Evolutionary conservation across 345 rosid species (phyloP).

Genomic region (Salix dunnii): DNA sequence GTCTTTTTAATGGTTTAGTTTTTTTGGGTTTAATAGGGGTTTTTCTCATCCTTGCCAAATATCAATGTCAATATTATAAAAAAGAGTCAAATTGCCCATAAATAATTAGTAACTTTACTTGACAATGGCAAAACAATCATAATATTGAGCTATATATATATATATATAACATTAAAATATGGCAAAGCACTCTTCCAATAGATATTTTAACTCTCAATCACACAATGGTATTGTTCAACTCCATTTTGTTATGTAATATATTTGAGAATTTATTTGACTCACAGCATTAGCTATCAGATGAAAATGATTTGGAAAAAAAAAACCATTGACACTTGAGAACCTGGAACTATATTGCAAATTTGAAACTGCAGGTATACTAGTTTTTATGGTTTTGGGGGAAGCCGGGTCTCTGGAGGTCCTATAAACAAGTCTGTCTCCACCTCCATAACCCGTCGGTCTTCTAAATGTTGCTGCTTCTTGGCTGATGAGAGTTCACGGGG

Average conservation of each 20-base stretch:
- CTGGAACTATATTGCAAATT: neutral
- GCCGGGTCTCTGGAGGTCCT: conserved; percentile 55
- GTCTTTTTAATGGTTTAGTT: too few species aligned
- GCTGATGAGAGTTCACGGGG: conserved; percentile 4
- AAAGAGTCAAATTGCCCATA: too few species aligned
- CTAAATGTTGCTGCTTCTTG: conserved; percentile 15
- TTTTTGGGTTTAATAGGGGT: too few species aligned
- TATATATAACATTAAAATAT: too few species aligned
- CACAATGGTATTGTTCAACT: neutral
- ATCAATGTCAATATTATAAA: too few species aligned
- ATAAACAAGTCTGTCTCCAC: conserved; percentile 78
- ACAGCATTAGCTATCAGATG: neutral
- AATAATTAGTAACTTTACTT: too few species aligned
- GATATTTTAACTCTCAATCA: neutral
- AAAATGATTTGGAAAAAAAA: too few species aligned
- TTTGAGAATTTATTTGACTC: neutral
- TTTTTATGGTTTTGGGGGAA: neutral
- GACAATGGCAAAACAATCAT: too few species aligned
- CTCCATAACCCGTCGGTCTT: conserved; percentile 35
- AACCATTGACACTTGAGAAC: too few species aligned
- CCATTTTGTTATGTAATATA: neutral
- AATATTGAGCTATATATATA: too few species aligned
- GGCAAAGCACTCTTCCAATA: neutral
- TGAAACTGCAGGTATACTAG: neutral
- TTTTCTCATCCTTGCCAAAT: too few species aligned